Percentiles rank a stretch among this genome's conserved stretches.
Evolutionary conservation across 331 rosid species (phyloP).

Genomic region (Quercus tomentella): DNA sequence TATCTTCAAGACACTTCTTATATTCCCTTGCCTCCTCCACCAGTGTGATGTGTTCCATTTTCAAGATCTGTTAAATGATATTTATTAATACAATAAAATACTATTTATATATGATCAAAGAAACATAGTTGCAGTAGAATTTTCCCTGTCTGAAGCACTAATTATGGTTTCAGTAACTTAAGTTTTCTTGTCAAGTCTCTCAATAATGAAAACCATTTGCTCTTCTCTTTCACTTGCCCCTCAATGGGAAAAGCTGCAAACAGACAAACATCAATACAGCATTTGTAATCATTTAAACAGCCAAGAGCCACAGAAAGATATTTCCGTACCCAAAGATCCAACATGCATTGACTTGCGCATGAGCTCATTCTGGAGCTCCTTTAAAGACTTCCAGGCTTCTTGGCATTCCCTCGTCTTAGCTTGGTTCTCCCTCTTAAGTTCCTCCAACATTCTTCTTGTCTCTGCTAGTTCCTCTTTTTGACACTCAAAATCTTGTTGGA

Average conservation of each 20-base stretch:
- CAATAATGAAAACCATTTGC: conserved; percentile 78
- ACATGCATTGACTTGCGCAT: conserved; percentile 99
- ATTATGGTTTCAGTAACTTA: conserved; percentile 44
- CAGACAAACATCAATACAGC: conserved; percentile 6
- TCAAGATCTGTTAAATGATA: conserved; percentile 58
- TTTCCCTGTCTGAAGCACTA: neutral
- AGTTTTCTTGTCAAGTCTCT: conserved; percentile 77
- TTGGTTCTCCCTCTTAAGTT: conserved; percentile 62
- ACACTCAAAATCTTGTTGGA: conserved; percentile 44
- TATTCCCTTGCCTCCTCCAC: conserved; percentile 64
- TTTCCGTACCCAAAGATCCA: conserved; percentile 78
- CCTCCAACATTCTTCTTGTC: conserved; percentile 49
- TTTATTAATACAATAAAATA: neutral
- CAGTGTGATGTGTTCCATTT: conserved; percentile 78
- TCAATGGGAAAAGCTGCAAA: conserved; percentile 87
- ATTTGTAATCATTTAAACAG: neutral
- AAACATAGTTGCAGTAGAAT: neutral
- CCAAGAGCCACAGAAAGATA: neutral
- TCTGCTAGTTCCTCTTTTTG: conserved; percentile 57
- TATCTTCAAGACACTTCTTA: conserved; percentile 55
- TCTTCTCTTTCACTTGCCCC: conserved; percentile 96
- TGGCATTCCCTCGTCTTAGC: conserved; percentile 64
- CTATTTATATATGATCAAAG: neutral
- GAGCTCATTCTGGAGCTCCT: conserved; percentile 90
- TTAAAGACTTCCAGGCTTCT: conserved; percentile 69